Evolutionary conservation across 306 rosid species (phyloP).

Genomic region (Medicago lupulina): DNA sequence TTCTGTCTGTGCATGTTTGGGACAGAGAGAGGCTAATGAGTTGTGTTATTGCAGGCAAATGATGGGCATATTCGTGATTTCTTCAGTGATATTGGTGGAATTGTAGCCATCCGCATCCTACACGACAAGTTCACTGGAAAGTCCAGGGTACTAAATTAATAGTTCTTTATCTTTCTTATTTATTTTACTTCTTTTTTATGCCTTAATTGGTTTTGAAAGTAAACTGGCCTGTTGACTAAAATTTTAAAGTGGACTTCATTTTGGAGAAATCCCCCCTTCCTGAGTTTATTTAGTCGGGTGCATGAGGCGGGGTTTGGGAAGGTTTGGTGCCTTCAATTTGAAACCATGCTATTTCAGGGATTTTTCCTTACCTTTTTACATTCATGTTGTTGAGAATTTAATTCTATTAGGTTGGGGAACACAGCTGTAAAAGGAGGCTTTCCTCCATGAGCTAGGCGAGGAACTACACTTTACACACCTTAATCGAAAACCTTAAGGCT

Average conservation of each 20-base stretch:
- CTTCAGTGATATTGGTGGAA: slow-evolving; percentile 86
- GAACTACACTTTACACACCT: not conserved
- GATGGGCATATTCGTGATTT: slow-evolving; percentile 70
- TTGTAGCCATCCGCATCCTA: slow-evolving; percentile 77
- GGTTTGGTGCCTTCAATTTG: slow-evolving; percentile 30
- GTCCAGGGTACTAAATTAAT: slow-evolving; percentile 71
- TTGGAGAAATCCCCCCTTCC: not conserved
- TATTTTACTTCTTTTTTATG: slow-evolving; percentile 13
- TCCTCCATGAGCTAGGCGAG: slow-evolving; percentile 11
- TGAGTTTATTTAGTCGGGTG: slow-evolving; percentile 4
- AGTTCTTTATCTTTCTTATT: slow-evolving; percentile 26
- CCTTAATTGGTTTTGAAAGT: slow-evolving; percentile 3
- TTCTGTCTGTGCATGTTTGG: slow-evolving; percentile 5
- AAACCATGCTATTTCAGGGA: slow-evolving; percentile 35
- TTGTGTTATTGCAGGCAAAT: slow-evolving; percentile 64
- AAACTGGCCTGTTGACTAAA: slow-evolving; percentile 17
- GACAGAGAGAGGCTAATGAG: slow-evolving; percentile 23
- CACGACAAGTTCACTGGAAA: slow-evolving; percentile 87
- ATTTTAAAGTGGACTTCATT: slow-evolving; percentile 13
- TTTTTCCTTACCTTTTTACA: slow-evolving; percentile 15
- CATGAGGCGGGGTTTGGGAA: slow-evolving; percentile 8
- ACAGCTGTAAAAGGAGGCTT: not conserved
- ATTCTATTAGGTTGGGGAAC: slow-evolving; percentile 9
- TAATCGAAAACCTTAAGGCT: slow-evolving; percentile 3
- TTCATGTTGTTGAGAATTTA: not conserved